Conservation (phyloP, 495 filamentous ascomycete species). For the Choiromyces venosus region DNA sequence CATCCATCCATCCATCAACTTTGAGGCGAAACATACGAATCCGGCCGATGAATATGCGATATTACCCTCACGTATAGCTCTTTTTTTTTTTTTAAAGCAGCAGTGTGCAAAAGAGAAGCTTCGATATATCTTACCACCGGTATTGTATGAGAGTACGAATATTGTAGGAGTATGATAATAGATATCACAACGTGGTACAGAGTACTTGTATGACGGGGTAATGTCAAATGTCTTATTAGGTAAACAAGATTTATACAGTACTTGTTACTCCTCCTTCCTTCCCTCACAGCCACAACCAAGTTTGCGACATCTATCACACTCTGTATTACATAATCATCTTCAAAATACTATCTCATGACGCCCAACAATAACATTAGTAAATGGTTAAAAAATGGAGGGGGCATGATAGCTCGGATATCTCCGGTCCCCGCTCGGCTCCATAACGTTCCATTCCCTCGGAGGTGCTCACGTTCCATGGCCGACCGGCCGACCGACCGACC, state of each 20-base stretch:
- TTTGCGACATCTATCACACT: no score
- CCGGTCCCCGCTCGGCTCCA: not conserved
- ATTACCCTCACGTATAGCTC: not conserved
- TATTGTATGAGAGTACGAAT: no score
- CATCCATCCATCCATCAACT: not conserved
- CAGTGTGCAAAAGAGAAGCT: not conserved
- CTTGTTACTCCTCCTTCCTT: no score
- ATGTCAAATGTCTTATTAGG: no score
- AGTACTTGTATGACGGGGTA: no score
- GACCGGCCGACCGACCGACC: no score
- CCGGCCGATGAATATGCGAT: not conserved
- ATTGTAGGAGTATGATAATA: no score
- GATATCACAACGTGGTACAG: no score
- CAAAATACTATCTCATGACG: not conserved
- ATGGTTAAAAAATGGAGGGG: not conserved
- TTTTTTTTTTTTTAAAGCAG: not conserved
- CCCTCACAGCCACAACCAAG: no score
- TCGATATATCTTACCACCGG: no score
- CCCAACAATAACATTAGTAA: not conserved
- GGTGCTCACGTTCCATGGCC: not conserved
- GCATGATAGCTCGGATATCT: not conserved
- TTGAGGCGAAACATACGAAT: not conserved
- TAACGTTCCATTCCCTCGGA: no score
- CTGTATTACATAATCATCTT: not conserved
- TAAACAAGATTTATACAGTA: no score